phyloP scores from a whole-genome alignment of 345 rosid genomes.

The Dovyalis caffra region DNA sequence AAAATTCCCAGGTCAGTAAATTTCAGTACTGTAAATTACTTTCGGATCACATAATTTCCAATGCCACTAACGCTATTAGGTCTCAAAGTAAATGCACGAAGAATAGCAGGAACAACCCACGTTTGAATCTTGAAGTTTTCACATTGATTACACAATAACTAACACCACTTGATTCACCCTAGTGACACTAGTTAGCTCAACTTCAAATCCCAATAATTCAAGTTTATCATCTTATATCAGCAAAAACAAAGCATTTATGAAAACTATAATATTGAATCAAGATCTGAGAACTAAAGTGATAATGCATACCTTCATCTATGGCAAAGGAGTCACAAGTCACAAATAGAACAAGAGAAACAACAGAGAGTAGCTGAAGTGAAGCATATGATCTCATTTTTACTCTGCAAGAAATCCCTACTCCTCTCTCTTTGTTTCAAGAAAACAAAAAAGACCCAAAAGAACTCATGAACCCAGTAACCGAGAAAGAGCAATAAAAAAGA shows the following conservation, averaged over 20 bases:
- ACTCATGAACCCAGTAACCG: constrained; percentile 30
- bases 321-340: constrained; percentile 51
- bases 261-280: constrained; percentile 26
- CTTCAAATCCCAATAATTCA: constrained; percentile 1
- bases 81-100: constrained; percentile 13
- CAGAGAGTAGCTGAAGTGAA: constrained; percentile 39
- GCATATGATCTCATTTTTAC: constrained; percentile 40
- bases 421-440: constrained; percentile 15
- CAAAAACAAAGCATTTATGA: constrained; percentile 20
- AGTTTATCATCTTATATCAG: constrained; percentile 18
- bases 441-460: constrained; percentile 17
- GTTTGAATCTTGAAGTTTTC: neutral
- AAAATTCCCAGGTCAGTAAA: constrained; percentile 1
- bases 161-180: neutral
- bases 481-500: neutral
- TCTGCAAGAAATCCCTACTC: constrained; percentile 25
- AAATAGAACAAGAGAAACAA: constrained; percentile 44
- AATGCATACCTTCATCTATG: constrained; percentile 60
- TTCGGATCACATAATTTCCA: constrained; percentile 13
- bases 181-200: neutral
- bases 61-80: neutral
- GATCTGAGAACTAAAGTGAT: constrained; percentile 47
- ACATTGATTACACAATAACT: neutral
- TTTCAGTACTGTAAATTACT: neutral
- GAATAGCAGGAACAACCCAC: neutral